A percentile compares a stretch with the other conserved stretches of the same genome.
Conservation (phyloP, 2,329 filamentous ascomycete genomes). For the Ceratocystis cubensis region DNA sequence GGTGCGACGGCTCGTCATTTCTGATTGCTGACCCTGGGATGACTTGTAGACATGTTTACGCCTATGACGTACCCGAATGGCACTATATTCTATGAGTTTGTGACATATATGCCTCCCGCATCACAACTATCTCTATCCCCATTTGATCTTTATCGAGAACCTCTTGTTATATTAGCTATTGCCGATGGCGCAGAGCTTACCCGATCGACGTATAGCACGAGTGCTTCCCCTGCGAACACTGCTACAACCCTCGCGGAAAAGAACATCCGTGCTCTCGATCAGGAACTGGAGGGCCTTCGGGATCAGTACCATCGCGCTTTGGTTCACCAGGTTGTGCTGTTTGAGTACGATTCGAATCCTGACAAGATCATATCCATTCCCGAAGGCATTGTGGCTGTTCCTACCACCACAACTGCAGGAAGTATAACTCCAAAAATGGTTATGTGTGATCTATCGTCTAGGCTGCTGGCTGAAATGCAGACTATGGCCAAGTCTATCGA, state of each 20-base stretch:
- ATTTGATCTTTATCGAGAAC: slow-evolving; percentile 82
- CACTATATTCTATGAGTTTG: slow-evolving; percentile 76
- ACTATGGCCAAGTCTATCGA: slow-evolving; percentile 61
- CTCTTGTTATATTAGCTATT: slow-evolving; percentile 69
- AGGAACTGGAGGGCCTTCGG: slow-evolving; percentile 57
- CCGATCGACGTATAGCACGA: slow-evolving; percentile 40
- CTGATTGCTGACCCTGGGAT: slow-evolving; percentile 20
- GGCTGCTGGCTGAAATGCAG: slow-evolving; percentile 64
- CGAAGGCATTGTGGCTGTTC: slow-evolving; percentile 59
- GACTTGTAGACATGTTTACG: slow-evolving; percentile 70
- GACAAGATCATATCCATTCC: slow-evolving; percentile 43
- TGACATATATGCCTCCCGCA: slow-evolving; percentile 64
- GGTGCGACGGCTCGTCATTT: background rate
- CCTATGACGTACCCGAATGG: slow-evolving; percentile 78
- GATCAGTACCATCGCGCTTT: slow-evolving; percentile 64
- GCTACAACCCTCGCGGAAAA: slow-evolving; percentile 33
- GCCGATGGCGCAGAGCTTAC: slow-evolving; percentile 65
- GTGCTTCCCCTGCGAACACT: slow-evolving; percentile 22
- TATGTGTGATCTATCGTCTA: slow-evolving; percentile 65
- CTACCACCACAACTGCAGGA: slow-evolving; percentile 55
- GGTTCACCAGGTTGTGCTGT: slow-evolving; percentile 66
- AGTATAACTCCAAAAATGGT: slow-evolving; percentile 51
- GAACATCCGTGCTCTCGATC: slow-evolving; percentile 46
- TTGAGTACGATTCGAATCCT: slow-evolving; percentile 50
- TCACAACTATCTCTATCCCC: slow-evolving; percentile 71